Evolutionary conservation across 305 asterid genomes (phyloP), one percentile per base, ranked within the genome.

Genomic region (Caryopteris hybrid): DNA sequence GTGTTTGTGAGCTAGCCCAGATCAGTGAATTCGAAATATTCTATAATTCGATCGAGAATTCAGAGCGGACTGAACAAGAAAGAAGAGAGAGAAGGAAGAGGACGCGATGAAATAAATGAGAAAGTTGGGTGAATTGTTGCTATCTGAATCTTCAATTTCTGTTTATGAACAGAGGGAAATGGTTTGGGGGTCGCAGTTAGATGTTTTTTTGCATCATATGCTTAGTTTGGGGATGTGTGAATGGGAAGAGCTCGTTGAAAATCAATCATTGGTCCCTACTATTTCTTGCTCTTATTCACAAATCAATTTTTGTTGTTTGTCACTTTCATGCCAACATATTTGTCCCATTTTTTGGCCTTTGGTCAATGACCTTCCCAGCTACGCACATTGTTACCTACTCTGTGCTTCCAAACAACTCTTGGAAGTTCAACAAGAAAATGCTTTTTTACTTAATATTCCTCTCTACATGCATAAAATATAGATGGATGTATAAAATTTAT

Each of bases 261-360:
- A 61, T 58, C 74, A 69, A 64, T 58, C 27, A 69, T 51, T 63
- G 80, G 69, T 39, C 71, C 70, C 46, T 52, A 66, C 33, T 20
- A 45, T 58, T 47, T 56, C 8, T 58, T 60, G 33, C 64, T 74
- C 25, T 31, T 1, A 9, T 63, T 43, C 39, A 60, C 21, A 25
- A 13, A 41, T 14, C 27, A 18, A 14, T 29, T 17, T 57, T 23
- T 46, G 31, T 45, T 22, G 25, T 56, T 70, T 48, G 55, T 66
- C 61, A 43, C 45, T 42, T 69, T 55, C 14, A 42, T 59, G 16
- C 33, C 38, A 14, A 14, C 21, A 12, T 17, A 5, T 8, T 36
- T 22, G 13, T 63, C 20, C 13, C 27, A 5, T 5, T 36, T 22
- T 23, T 63, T 14, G 61, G 16, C 31, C 6, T 39, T 13, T 6